Percentiles rank a stretch among this genome's conserved stretches.
Evolutionary conservation across 202 grass and related monocot species (phyloP).

Genomic region (Bolboschoenoplectus hybrid): DNA sequence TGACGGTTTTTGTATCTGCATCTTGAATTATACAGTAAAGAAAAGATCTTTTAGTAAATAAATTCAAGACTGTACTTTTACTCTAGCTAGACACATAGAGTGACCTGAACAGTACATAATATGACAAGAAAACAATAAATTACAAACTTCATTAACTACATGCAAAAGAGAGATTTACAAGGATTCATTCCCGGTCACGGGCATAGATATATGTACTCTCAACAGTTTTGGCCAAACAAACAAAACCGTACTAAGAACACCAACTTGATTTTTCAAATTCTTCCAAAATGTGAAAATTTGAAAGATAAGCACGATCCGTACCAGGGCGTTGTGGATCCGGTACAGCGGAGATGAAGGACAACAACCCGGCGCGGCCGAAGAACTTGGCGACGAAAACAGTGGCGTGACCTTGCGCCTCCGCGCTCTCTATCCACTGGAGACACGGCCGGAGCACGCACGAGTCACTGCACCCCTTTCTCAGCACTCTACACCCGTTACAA

Average conservation of each 20-base stretch:
- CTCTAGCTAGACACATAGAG: not conserved
- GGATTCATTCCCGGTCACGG: no score
- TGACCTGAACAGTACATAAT: not conserved
- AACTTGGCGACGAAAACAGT: conserved; percentile 97
- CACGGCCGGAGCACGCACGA: conserved; percentile 83
- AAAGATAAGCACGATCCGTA: not conserved
- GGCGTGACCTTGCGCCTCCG: conserved; percentile 87
- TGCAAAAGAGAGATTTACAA: no score
- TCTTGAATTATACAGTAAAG: not conserved
- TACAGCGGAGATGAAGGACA: conserved; percentile 89
- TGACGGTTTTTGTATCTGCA: not conserved
- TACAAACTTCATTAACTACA: not conserved
- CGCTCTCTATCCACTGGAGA: conserved; percentile 75
- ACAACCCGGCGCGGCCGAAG: conserved; percentile 90
- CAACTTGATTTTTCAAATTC: conserved; percentile 3
- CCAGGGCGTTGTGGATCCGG: conserved; percentile 69
- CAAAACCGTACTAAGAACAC: not conserved
- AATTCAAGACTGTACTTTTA: not conserved
- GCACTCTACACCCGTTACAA: conserved; percentile 96
- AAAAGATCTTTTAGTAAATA: not conserved
- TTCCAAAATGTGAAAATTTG: not conserved
- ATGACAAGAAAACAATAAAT: not conserved
- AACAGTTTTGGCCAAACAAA: not conserved
- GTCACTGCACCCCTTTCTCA: conserved; percentile 96
- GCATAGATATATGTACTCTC: no score